phyloP scores from a whole-genome alignment of 2,329 filamentous ascomycete genomes.

The Fusarium longipes region DNA sequence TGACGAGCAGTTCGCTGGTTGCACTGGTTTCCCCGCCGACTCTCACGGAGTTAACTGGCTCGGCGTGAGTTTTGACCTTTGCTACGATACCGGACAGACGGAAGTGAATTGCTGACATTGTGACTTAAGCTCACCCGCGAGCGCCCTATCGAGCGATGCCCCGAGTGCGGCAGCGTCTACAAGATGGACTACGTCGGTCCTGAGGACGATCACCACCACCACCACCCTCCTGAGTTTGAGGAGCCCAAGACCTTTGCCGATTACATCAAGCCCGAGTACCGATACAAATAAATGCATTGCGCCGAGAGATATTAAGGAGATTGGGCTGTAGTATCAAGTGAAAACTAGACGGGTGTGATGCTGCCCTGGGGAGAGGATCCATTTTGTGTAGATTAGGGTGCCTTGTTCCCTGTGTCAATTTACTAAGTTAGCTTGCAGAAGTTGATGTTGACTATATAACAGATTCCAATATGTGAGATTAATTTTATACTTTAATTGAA shows the following conservation, averaged over 20 bases:
- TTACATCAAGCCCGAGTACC: slow-evolving; percentile 95
- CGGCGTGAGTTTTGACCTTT: slow-evolving; percentile 70
- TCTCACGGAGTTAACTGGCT: slow-evolving; percentile 93
- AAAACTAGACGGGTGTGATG: slow-evolving; percentile 42
- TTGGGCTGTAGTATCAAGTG: slow-evolving; percentile 41
- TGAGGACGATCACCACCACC: slow-evolving; percentile 75
- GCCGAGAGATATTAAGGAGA: slow-evolving; percentile 23
- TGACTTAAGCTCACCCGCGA: slow-evolving; percentile 78
- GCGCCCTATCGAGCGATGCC: slow-evolving; percentile 93
- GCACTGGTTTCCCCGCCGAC: slow-evolving; percentile 93
- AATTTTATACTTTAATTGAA: slow-evolving; percentile 6
- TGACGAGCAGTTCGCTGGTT: slow-evolving; percentile 96
- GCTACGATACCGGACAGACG: slow-evolving; percentile 22
- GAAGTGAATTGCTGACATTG: slow-evolving; percentile 32
- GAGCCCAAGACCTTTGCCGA: slow-evolving; percentile 98
- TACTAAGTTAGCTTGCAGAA: slow-evolving; percentile 49
- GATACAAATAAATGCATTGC: slow-evolving; percentile 67
- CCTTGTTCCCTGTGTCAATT: slow-evolving; percentile 52
- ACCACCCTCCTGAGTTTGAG: slow-evolving; percentile 72
- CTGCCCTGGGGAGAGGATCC: slow-evolving; percentile 41
- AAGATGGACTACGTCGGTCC: slow-evolving; percentile 98
- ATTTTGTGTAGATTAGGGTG: slow-evolving; percentile 58
- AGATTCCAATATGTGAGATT: slow-evolving; percentile 1
- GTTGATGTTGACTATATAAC: slow-evolving; percentile 41
- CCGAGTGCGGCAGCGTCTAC: slow-evolving; percentile 95